phyloP scores from a whole-genome alignment of 192 early-diverging fungal genomes.

The Backusella australiensis region DNA sequence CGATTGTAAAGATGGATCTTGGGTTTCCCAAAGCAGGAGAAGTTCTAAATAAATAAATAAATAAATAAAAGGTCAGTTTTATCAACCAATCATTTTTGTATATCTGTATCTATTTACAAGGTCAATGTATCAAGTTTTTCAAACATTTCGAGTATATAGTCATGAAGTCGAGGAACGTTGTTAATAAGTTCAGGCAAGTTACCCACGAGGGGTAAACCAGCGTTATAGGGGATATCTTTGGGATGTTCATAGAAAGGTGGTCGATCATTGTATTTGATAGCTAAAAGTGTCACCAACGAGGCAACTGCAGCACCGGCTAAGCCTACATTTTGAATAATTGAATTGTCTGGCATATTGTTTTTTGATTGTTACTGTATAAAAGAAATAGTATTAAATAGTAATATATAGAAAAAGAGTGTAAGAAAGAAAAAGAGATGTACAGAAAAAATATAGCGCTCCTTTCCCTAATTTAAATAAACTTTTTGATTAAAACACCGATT shows the following conservation, averaged over 20 bases:
- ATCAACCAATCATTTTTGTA: background rate
- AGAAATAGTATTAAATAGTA: background rate
- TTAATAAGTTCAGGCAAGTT: background rate
- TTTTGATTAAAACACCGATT: background rate
- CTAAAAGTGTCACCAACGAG: background rate
- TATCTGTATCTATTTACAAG: background rate
- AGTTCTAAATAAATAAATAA: constrained; percentile 7
- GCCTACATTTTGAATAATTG: background rate
- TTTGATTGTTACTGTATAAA: background rate
- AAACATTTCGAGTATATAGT: constrained; percentile 8
- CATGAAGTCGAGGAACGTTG: constrained; percentile 14
- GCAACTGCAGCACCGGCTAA: background rate
- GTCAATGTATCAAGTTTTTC: constrained; percentile 20
- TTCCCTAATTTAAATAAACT: background rate
- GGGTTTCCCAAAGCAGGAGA: constrained; percentile 23
- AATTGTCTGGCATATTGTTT: background rate
- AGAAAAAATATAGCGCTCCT: background rate
- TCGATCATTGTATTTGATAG: constrained; percentile 28
- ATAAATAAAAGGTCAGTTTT: background rate
- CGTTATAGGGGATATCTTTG: background rate
- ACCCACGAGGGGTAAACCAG: constrained; percentile 25
- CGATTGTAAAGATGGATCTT: constrained; percentile 16
- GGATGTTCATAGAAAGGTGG: constrained; percentile 21
- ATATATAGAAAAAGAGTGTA: background rate
- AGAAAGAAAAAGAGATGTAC: background rate